phyloP scores from a whole-genome alignment of 1,139 yeast species.

The Candida sp. region DNA sequence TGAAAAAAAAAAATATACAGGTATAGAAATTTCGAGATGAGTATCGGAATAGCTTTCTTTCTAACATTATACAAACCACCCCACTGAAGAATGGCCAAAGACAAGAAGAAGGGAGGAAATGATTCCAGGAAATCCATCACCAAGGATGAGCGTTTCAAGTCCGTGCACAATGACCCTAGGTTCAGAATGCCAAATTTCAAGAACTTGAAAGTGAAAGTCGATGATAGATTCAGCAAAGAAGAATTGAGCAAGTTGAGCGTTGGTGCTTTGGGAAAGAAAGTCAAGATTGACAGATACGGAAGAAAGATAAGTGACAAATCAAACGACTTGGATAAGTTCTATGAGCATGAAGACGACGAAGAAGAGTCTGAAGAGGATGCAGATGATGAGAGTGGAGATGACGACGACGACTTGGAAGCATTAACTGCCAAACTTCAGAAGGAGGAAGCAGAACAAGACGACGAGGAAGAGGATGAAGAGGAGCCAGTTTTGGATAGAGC shows the following conservation, averaged over 20 bases:
- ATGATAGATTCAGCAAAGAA: slow-evolving; percentile 79
- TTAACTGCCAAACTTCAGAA: slow-evolving; percentile 16
- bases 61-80: neutral
- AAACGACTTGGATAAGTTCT: slow-evolving; percentile 60
- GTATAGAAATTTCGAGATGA: neutral
- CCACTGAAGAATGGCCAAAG: slow-evolving; percentile 25
- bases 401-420: slow-evolving; percentile 21
- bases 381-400: slow-evolving; percentile 24
- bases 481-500: slow-evolving; percentile 55
- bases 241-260: slow-evolving; percentile 68
- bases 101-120: slow-evolving; percentile 17
- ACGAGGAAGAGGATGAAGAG: slow-evolving; percentile 30
- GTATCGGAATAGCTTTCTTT: neutral
- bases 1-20: neutral
- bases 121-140: slow-evolving; percentile 38
- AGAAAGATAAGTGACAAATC: slow-evolving; percentile 57
- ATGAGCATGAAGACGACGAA: slow-evolving; percentile 50
- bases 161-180: slow-evolving; percentile 88
- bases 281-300: slow-evolving; percentile 87
- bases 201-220: slow-evolving; percentile 78
- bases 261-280: slow-evolving; percentile 47
- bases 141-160: slow-evolving; percentile 75
- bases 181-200: slow-evolving; percentile 76
- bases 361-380: slow-evolving; percentile 22
- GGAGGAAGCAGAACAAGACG: slow-evolving; percentile 34